Percentiles rank a stretch among this genome's conserved stretches.
Conservation (phyloP, 1,284 basidiomycete species). For the Leccinum fuscescens region DNA sequence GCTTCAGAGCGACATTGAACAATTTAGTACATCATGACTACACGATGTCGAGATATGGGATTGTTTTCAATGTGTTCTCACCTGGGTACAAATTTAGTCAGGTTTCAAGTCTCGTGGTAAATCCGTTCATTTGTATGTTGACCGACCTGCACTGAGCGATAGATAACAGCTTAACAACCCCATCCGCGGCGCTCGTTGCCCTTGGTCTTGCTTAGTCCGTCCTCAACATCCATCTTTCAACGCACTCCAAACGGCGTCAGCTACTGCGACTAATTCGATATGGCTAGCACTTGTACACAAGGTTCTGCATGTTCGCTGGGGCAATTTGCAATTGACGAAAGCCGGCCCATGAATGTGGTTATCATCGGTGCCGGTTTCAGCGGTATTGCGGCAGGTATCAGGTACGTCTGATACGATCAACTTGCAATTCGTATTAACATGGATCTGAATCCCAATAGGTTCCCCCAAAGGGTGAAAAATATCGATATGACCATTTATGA, state of each 20-base stretch:
- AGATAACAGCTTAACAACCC: background rate
- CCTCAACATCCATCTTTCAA: background rate
- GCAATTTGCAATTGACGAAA: background rate
- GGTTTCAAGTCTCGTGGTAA: no score
- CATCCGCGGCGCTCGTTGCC: background rate
- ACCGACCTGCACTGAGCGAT: background rate
- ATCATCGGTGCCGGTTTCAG: background rate
- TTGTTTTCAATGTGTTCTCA: no score
- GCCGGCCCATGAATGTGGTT: background rate
- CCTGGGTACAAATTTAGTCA: no score
- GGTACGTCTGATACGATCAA: background rate
- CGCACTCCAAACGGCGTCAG: background rate
- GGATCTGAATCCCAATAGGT: constrained; percentile 35
- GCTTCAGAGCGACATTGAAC: no score
- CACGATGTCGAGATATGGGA: no score
- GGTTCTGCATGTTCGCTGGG: background rate
- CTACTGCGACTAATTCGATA: background rate
- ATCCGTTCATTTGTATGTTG: background rate
- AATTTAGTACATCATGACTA: no score
- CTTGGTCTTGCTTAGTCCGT: no score
- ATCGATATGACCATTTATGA: constrained; percentile 50
- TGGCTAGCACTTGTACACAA: background rate
- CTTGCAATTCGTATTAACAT: background rate
- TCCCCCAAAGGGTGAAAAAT: constrained; percentile 54
- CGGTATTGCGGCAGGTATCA: background rate